Conservation (phyloP, 1,284 basidiomycete genomes). For the Ganoderma resinaceum region DNA sequence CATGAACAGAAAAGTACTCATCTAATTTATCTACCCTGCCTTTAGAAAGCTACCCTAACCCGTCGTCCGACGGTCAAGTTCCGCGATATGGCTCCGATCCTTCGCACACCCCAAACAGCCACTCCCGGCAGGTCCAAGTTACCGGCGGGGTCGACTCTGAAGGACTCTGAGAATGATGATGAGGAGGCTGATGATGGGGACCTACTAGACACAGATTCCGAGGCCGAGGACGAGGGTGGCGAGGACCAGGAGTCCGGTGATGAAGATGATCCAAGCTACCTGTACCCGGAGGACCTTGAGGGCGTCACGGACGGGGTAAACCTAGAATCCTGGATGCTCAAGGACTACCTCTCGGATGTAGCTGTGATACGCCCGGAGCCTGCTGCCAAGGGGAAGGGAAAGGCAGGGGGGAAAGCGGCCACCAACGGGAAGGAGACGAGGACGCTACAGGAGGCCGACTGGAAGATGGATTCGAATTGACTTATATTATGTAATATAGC, state of each 20-base stretch:
- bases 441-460: conserved; percentile 1
- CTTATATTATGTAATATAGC: neutral
- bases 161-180: neutral
- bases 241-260: neutral
- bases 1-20: neutral
- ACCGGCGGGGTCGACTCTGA: neutral
- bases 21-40: neutral
- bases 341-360: conserved; percentile 3
- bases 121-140: neutral
- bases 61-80: conserved; percentile 6
- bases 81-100: conserved; percentile 1
- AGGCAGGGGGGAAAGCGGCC: neutral
- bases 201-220: neutral
- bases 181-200: neutral
- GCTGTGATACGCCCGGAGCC: neutral
- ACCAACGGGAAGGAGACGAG: neutral
- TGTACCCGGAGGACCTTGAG: neutral
- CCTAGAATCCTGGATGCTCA: neutral
- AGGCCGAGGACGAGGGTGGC: neutral
- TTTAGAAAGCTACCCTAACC: neutral
- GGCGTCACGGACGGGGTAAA: neutral
- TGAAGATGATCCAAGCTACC: neutral
- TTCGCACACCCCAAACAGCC: neutral
- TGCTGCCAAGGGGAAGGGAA: neutral
- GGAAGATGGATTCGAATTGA: conserved; percentile 6